Base-by-base conservation (phyloP, 2,329 filamentous ascomycete genomes). In the Botrytis deweyae region DNA sequence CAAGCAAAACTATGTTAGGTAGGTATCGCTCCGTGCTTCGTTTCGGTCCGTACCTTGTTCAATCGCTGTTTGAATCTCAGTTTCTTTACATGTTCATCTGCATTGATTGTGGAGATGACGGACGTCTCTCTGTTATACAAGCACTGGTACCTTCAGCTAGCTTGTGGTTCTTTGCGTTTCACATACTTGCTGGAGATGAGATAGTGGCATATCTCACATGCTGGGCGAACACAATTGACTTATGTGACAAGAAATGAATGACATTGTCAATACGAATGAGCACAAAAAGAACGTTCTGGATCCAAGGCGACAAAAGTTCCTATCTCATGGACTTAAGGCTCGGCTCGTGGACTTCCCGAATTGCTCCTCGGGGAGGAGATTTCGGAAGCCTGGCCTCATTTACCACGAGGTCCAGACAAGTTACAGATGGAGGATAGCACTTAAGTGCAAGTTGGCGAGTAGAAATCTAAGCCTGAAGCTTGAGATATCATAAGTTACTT, bases 241-340 rank as follows among this genome's bases (percentile, higher is more conserved):
- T 33, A 59, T 9, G n/a, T 69, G 49, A 58, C 38, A n/a, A 68
- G n/a, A 25, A 58, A 68, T 33, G 49, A 33, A 58, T 44, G 38
- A 58, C 18, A 58, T 25, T 69, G 9, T 42, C 38, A 25, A 25
- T 20, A 59, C 49, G n/a, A 67, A 58, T 10, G 65, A 58, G 36
- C 49, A 69, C 49, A 69, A 69, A 42, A 58, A n/a, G 66, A 69
- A 58, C 36, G 49, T 44, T 69, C 66, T 69, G 66, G 66, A 69
- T 22, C 38, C n/a, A 44, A 33, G n/a, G 10, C 49, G 36, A 58
- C 65, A 44, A 69, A 58, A 33, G 6, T 7, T 18, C 36, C 38
- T 42, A 58, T 58, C 49, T 25, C 66, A 68, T 69, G 66, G 49
- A 58, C 38, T 33, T 58, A 25, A 58, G n/a, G 36, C 38, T 69